Conservation (phyloP, 2,329 filamentous ascomycete species). For the Achaetomium macrosporum region DNA sequence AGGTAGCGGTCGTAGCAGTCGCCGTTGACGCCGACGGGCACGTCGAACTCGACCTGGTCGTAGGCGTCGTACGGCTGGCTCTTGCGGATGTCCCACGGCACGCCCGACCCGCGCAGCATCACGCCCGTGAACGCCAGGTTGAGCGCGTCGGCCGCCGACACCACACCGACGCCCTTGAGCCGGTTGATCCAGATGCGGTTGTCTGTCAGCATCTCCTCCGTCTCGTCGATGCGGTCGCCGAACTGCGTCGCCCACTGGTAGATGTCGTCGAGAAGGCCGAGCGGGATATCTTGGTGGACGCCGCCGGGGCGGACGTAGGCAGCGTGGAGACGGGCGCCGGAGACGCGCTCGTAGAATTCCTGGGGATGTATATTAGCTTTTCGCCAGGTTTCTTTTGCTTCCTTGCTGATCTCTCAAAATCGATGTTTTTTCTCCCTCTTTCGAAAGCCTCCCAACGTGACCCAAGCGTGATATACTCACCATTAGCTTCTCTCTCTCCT, state of each 20-base stretch:
- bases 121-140: conserved; percentile 96
- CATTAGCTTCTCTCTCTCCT: conserved; percentile 99
- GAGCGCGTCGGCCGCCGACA: conserved; percentile 86
- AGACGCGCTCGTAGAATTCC: conserved; percentile 99
- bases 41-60: conserved; percentile 95
- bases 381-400: conserved; percentile 1
- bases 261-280: conserved; percentile 94
- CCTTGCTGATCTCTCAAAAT: neutral
- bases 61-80: conserved; percentile 97
- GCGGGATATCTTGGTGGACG: conserved; percentile 89
- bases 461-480: conserved; percentile 45
- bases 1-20: conserved; percentile 99
- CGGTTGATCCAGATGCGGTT: conserved; percentile 99
- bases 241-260: conserved; percentile 99
- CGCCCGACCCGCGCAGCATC: conserved; percentile 94
- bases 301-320: conserved; percentile 96
- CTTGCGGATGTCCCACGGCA: conserved; percentile 96
- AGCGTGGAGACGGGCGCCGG: conserved; percentile 91
- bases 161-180: conserved; percentile 85
- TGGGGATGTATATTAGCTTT: conserved; percentile 33
- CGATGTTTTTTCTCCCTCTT: neutral
- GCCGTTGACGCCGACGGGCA: conserved; percentile 91
- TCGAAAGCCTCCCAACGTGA: neutral
- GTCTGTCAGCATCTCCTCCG: conserved; percentile 96
- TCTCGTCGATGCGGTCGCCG: conserved; percentile 96